These are phyloP conservation scores for Agrostemma githago DNA, from an alignment of 148 eudicot species.

Conservation along the genomic window DNA sequence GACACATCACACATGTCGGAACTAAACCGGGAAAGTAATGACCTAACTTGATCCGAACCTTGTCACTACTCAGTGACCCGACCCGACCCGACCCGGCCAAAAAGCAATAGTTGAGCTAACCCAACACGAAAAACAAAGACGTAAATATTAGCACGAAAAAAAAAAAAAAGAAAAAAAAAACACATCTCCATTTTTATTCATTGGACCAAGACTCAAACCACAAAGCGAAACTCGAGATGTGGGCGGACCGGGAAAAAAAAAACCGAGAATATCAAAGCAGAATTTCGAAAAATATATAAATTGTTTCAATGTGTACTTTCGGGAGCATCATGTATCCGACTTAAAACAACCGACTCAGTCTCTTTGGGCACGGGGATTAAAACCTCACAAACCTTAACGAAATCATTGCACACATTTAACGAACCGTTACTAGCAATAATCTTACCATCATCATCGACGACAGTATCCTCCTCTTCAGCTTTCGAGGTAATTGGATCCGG, in stretches of 20 bases:
- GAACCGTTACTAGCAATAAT: slow-evolving; percentile 31
- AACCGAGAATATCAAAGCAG: slow-evolving; percentile 21
- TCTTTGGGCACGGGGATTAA: slow-evolving; percentile 61
- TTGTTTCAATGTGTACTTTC: slow-evolving; percentile 85
- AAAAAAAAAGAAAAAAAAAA: not conserved
- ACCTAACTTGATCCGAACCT: no score
- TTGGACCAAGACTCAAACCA: not conserved
- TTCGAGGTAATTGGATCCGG: slow-evolving; percentile 16
- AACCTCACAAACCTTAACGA: slow-evolving; percentile 60
- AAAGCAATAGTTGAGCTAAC: no score
- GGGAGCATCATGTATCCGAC: slow-evolving; percentile 95
- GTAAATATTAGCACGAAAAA: not conserved
- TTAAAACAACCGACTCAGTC: slow-evolving; percentile 75
- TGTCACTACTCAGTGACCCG: no score
- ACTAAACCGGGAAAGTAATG: no score
- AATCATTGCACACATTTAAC: slow-evolving; percentile 45
- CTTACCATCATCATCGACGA: slow-evolving; percentile 18
- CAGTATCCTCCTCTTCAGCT: slow-evolving; percentile 13
- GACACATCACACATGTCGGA: no score
- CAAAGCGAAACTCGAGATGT: slow-evolving; percentile 3
- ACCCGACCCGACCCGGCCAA: no score
- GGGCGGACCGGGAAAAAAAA: slow-evolving; percentile 22
- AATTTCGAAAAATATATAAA: slow-evolving; percentile 31
- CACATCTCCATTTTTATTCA: not conserved
- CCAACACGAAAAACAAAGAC: no score